Percentiles rank a stretch among this genome's conserved stretches.
Evolutionary conservation across 768 basidiomycete species (phyloP).

Genomic region (Amanita phalloides): DNA sequence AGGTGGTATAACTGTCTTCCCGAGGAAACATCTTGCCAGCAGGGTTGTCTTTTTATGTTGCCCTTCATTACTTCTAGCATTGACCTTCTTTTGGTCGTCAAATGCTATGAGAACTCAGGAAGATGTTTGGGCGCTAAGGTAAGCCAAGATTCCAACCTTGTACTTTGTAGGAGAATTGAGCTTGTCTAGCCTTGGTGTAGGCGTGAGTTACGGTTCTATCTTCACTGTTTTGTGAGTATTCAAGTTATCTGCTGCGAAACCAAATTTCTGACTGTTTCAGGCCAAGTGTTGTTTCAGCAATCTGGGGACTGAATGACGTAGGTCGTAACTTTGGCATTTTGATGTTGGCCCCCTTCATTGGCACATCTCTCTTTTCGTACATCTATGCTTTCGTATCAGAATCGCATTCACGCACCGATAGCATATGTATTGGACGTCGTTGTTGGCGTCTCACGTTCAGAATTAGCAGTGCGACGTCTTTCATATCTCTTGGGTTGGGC

Average conservation of each 20-base stretch:
- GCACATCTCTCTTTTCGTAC: constrained; percentile 70
- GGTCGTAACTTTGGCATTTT: constrained; percentile 72
- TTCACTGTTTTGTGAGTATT: constrained; percentile 61
- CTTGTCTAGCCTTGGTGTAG: constrained; percentile 44
- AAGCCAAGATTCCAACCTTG: constrained; percentile 6
- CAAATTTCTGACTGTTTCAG: constrained; percentile 21
- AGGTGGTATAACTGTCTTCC: constrained; percentile 21
- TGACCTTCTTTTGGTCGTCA: constrained; percentile 47
- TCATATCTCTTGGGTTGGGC: constrained; percentile 32
- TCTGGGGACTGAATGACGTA: constrained; percentile 62
- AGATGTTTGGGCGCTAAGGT: constrained; percentile 68
- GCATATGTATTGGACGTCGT: constrained; percentile 40
- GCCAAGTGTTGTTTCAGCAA: constrained; percentile 57
- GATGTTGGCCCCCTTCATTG: constrained; percentile 66
- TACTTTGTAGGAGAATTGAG: constrained; percentile 1
- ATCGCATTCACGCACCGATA: constrained; percentile 28
- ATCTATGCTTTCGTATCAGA: constrained; percentile 64
- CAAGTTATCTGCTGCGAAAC: background rate
- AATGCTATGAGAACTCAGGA: constrained; percentile 34
- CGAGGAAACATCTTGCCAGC: constrained; percentile 46
- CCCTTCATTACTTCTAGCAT: constrained; percentile 34
- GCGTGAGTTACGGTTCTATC: constrained; percentile 56
- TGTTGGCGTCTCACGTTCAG: constrained; percentile 67
- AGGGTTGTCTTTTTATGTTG: constrained; percentile 49
- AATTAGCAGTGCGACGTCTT: constrained; percentile 30